Conservation (phyloP, 208 protist genomes). For the Trypanosoma avium region DNA sequence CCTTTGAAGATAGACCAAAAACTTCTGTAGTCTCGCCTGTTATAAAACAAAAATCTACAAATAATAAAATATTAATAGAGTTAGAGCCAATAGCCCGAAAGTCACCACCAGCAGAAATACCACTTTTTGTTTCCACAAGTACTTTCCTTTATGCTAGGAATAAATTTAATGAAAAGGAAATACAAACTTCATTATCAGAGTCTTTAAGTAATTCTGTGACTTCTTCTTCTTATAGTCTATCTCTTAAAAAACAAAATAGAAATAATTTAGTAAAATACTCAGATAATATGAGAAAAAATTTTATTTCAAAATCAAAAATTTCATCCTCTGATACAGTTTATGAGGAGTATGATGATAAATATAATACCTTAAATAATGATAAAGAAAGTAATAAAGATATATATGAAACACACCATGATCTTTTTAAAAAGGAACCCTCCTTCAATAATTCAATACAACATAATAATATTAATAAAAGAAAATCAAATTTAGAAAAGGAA, state of each 20-base stretch:
- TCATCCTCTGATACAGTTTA: no score
- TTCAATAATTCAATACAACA: neutral
- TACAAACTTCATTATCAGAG: neutral
- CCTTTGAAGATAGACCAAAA: neutral
- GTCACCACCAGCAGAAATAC: neutral
- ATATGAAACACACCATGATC: no score
- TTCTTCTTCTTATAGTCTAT: no score
- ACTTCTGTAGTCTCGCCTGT: neutral
- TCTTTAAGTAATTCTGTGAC: no score
- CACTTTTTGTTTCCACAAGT: constrained; percentile 16
- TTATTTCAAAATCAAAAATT: no score
- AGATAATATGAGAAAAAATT: no score
- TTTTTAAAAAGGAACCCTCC: no score
- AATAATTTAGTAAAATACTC: no score
- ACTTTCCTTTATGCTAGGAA: constrained; percentile 6
- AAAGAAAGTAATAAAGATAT: no score
- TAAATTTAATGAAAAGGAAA: neutral
- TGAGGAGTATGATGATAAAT: no score
- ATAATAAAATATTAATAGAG: neutral
- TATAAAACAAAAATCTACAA: neutral
- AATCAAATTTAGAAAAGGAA: neutral
- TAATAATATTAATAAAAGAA: neutral
- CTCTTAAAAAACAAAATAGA: no score
- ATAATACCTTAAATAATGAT: no score
- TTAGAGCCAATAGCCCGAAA: neutral